phyloP scores from a whole-genome alignment of 2,329 filamentous ascomycete species.

The Ploettnerulaceae sp. region DNA sequence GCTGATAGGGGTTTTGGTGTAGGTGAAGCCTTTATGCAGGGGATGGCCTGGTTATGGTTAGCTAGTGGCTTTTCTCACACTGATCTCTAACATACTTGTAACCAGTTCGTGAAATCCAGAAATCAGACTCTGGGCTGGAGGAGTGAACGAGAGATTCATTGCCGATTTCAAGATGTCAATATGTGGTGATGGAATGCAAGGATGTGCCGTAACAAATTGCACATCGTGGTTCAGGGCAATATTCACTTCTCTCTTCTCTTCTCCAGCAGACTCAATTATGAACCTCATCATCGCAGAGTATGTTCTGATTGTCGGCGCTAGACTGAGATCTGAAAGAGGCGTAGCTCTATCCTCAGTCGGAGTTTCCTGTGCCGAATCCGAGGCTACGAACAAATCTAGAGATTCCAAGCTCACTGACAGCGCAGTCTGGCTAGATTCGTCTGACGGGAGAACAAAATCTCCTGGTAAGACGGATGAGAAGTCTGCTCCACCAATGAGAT shows the following conservation, averaged over 20 bases:
- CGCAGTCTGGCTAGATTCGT: constrained; percentile 45
- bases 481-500: constrained; percentile 54
- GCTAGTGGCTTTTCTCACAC: no score
- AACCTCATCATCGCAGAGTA: constrained; percentile 34
- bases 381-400: constrained; percentile 44
- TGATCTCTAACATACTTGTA: constrained; percentile 16
- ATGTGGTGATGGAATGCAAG: constrained; percentile 54
- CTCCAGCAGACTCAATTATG: constrained; percentile 17
- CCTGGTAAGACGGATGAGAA: constrained; percentile 50
- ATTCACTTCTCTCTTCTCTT: constrained; percentile 26
- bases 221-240: constrained; percentile 51
- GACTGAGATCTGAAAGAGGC: constrained; percentile 16
- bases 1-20: constrained; percentile 54
- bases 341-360: constrained; percentile 33
- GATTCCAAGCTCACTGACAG: constrained; percentile 46
- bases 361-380: constrained; percentile 38
- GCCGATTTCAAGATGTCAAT: constrained; percentile 56
- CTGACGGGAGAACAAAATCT: constrained; percentile 58
- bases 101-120: not conserved
- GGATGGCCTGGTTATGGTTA: constrained; percentile 46
- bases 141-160: constrained; percentile 54
- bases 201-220: constrained; percentile 61
- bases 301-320: constrained; percentile 23
- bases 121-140: constrained; percentile 37
- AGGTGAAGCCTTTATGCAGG: constrained; percentile 58